A percentile compares a stretch with the other conserved stretches of the same genome.
These are phyloP conservation scores for Xylaria flabelliformis DNA, from an alignment of 495 filamentous ascomycete species.

Conservation along the genomic window DNA sequence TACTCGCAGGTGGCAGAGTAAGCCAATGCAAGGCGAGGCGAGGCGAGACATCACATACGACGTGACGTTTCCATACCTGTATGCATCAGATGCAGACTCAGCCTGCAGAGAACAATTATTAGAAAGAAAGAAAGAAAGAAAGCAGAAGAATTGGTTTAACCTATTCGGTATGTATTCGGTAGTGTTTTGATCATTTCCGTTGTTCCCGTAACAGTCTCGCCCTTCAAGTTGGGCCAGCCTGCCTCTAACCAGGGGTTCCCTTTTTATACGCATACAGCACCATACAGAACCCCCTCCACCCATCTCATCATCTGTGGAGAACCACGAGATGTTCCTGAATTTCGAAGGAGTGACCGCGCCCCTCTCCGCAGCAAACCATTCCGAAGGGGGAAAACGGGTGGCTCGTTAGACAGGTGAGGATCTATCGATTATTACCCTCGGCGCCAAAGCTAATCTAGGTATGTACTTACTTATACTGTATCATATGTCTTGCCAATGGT, in stretches of 20 bases:
- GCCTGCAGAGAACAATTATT: slow-evolving; percentile 1
- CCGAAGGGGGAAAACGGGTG: not conserved
- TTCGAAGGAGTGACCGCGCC: slow-evolving; percentile 20
- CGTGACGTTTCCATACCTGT: not conserved
- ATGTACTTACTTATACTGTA: no score
- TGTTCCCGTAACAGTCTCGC: not conserved
- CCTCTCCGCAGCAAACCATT: slow-evolving; percentile 12
- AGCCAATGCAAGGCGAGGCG: not conserved
- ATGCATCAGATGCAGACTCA: not conserved
- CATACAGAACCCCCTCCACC: not conserved
- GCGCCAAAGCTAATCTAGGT: slow-evolving; percentile 6
- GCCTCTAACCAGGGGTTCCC: slow-evolving; percentile 8
- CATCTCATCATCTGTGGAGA: slow-evolving; percentile 14
- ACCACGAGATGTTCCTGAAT: slow-evolving; percentile 19
- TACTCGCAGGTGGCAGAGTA: not conserved
- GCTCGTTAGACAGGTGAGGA: not conserved
- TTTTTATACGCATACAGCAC: not conserved
- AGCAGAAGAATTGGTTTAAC: not conserved
- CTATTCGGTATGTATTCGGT: not conserved
- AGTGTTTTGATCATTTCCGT: slow-evolving; percentile 19
- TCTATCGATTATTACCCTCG: slow-evolving; percentile 1
- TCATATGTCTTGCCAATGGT: not conserved
- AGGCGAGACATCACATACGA: not conserved
- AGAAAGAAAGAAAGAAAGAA: not conserved
- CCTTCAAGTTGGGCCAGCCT: not conserved